Evolutionary conservation across 2,329 filamentous ascomycete genomes (phyloP), one percentile per base, ranked within the genome.

Genomic region (Fusarium sp.): DNA sequence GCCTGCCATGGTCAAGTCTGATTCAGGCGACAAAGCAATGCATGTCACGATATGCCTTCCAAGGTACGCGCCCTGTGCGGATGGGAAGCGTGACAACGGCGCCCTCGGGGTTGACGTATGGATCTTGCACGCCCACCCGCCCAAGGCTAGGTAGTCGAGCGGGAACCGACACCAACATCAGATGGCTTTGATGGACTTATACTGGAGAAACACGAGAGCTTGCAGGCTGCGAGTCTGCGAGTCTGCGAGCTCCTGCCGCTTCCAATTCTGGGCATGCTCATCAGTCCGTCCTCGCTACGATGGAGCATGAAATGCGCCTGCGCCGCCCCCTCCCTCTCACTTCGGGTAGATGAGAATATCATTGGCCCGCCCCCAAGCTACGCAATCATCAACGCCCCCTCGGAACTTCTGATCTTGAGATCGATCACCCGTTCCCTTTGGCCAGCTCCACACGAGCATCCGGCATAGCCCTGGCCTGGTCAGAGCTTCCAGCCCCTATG

Each of bases 281-380:
- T 72, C 65, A 73, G 22, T 57, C 54, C 54, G 63, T 67, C 63
- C 58, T 68, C 63, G 63, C 71, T 67, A 65, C 60, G 63, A 61
- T 74, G 72, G 62, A 52, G 38, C 52, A 58, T 66, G 65, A 73
- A 66, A 57, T 68, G 70, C 66, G 66, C 65, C 50, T 70, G 66
- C 60, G 66, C 57, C 72, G 67, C 67, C 77, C 71, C 74, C 68
- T 68, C 67, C 59, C 67, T 69, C 74, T 72, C 73, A 66, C 71
- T 79, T 79, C 80, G 80, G 78, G 78, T 81, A 80, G 29, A 71
- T 75, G 54, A 54, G 56, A 16, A 65, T 77, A 69, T 74, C 64
- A 81, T 81, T 81, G 80, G 80, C 66, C 68, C 69, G 35, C 68
- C 56, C 40, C 56, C 60, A 69, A 68, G 62, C 66, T 73, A 70